Base-by-base conservation (phyloP, 345 rosid genomes). In the Citrus trifoliata region DNA sequence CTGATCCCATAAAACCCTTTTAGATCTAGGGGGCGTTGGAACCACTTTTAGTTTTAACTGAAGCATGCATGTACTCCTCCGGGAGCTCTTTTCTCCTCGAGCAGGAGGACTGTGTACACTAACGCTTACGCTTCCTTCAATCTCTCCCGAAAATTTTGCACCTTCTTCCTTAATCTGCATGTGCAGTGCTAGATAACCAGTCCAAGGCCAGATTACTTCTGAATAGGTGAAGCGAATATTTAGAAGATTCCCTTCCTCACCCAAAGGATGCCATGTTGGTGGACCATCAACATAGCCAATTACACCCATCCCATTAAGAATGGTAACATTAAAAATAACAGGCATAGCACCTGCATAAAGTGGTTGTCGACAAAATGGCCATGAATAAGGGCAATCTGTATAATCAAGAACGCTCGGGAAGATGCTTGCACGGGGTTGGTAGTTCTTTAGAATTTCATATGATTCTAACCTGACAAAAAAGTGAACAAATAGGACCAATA, bases 111-210 rank as follows among this genome's bases (percentile, higher is more conserved):
- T 93, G 78, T 82, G 88, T 42, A 93, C 77, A 62, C 62, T 89
- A 78, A 92, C 81, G 70, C 90, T 95, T 42, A 95, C 89, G 80
- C 93, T 92, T 19, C 99, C 99, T 81, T 90, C 93, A 72, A 95
- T 93, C 83, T 86, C 90, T 67, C 99, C 99, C 53, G 90, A 67
- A 82, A 89, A 95, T 76, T 86, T 93, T 4, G 90, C 88, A 82
- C 98, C 99, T 88, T 95, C 99, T 85, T 95, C 99, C 89, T 92
- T 89, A 79, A 95, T 92, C 88, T 95, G 99, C 97, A 95, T 92
- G 91, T 95, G 92, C 82, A 95, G 76, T 70, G 99, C 99, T 77
- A 95, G 79, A 86, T 89, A 95, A 59, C 99, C 98, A 82, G 99
- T 93, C 99, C 99, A 95, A 53, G 99, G 99, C 99, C 99, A 95